These are phyloP conservation scores for Amaranthus hypochondriacus DNA, from an alignment of 148 eudicot genomes.

Conservation along the genomic window DNA sequence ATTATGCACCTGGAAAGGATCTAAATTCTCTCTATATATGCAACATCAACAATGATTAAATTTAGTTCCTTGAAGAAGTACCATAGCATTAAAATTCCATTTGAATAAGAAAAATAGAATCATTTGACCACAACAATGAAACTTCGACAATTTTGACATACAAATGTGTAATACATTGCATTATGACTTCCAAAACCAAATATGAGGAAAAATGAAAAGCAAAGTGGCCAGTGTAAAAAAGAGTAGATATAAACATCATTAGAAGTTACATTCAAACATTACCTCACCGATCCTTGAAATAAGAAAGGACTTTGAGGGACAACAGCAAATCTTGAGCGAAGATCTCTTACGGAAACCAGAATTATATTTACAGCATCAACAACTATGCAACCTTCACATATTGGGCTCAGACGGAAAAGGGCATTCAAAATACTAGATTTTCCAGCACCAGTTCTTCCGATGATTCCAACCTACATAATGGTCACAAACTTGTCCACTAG, in stretches of 20 bases:
- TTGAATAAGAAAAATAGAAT: not conserved
- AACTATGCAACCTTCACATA: conserved; percentile 56
- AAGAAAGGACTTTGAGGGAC: conserved; percentile 96
- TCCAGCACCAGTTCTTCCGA: conserved; percentile 99
- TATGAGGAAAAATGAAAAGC: not conserved
- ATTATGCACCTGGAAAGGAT: conserved; percentile 51
- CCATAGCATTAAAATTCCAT: not conserved
- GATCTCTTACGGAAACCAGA: conserved; percentile 48
- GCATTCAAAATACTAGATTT: conserved; percentile 93
- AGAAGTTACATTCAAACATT: not conserved
- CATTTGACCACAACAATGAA: not conserved
- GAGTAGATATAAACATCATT: not conserved
- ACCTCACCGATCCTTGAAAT: conserved; percentile 95
- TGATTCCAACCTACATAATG: conserved; percentile 64
- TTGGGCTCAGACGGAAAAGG: conserved; percentile 76
- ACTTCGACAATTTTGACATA: not conserved
- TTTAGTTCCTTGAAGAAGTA: not conserved
- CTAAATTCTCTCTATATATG: conserved; percentile 68
- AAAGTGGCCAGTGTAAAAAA: not conserved
- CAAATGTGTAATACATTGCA: not conserved
- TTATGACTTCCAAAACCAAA: not conserved
- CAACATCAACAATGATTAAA: not conserved
- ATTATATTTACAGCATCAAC: conserved; percentile 67
- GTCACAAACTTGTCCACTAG: conserved; percentile 4
- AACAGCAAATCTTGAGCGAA: conserved; percentile 71